Evolutionary conservation across 805 yeast species (phyloP), one percentile per base, ranked within the genome.

Genomic region (Teunomyces barrocoloradensis): DNA sequence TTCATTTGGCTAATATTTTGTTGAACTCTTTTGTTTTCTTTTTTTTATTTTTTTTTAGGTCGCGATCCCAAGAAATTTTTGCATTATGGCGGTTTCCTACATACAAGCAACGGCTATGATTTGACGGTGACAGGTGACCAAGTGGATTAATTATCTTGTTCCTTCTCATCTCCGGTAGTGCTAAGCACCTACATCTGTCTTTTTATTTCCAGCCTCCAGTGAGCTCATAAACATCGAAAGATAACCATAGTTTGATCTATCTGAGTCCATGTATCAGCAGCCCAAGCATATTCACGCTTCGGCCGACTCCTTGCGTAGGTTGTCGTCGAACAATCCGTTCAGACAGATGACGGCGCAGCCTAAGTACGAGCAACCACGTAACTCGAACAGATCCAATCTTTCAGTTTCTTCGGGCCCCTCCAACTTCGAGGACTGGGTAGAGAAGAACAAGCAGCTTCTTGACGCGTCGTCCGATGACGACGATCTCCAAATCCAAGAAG

Each of bases 281-380:
- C 71, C 70, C 21, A 67, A 66, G 42, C 63, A 60, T 37, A 59
- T 66, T 47, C 61, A 62, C 54, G 57, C 62, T 29, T 69, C 75
- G 11, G 51, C 63, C 18, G 72, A 68, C 40, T 65, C 72, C 38
- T 53, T 66, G 36, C 63, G 79, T 55, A 61, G 82, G 52, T 65
- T 82, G 45, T 84, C 90, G 5, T 71, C 82, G 2, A 83, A 83
- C 61, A 86, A 86, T 55, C 92, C 92, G n/a, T 86, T 86, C 64
- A 76, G 92, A 58, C 71, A 72, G 47, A 50, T 48, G 40, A 38
- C 39, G 39, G 36, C 17, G 33, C 48, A 28, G 39, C 43, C 47
- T 30, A 34, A 25, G 43, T 35, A 43, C 32, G 55, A 51, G 29
- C 52, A 48, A 15, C 51, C 53, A 21, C 48, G 48, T 45, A 37